phyloP scores from a whole-genome alignment of 2,329 filamentous ascomycete genomes.

The Diaporthe ilicicola region DNA sequence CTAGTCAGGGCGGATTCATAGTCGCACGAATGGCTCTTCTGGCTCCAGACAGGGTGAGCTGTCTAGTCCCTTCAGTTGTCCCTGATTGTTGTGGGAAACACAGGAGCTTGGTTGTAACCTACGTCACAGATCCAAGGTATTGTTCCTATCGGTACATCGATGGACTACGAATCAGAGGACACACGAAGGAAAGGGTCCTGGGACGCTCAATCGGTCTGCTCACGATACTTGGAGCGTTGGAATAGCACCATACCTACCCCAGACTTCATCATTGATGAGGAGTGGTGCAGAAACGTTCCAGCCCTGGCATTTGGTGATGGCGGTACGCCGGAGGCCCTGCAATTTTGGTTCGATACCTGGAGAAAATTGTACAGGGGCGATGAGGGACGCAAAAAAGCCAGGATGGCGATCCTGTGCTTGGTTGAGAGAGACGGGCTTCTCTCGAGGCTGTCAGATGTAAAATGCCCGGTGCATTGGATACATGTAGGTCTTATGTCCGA shows the following conservation, averaged over 20 bases:
- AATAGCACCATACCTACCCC: constrained; percentile 45
- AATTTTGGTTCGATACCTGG: constrained; percentile 57
- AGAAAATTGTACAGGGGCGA: constrained; percentile 57
- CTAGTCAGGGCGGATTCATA: constrained; percentile 63
- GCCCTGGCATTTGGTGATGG: constrained; percentile 53
- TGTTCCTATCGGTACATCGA: constrained; percentile 60
- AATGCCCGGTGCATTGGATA: constrained; percentile 61
- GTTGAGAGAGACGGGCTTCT: constrained; percentile 58
- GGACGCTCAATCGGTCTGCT: constrained; percentile 53
- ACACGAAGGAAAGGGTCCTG: constrained; percentile 58
- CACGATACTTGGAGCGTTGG: constrained; percentile 54
- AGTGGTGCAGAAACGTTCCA: constrained; percentile 55
- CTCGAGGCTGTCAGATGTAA: constrained; percentile 55
- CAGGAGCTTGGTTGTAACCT: not conserved
- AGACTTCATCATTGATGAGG: constrained; percentile 56
- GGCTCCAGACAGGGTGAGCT: constrained; percentile 53
- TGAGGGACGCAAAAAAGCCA: constrained; percentile 56
- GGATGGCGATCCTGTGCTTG: constrained; percentile 54
- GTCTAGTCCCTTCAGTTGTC: not conserved
- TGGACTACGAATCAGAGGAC: constrained; percentile 60
- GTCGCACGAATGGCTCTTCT: constrained; percentile 60
- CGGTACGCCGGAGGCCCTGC: constrained; percentile 45
- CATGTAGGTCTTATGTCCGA: constrained; percentile 46
- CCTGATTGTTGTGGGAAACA: not conserved
- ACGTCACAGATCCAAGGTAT: constrained; percentile 54